Evolutionary conservation across 2,329 filamentous ascomycete genomes (phyloP).

Genomic region (Fusarium dimerum): DNA sequence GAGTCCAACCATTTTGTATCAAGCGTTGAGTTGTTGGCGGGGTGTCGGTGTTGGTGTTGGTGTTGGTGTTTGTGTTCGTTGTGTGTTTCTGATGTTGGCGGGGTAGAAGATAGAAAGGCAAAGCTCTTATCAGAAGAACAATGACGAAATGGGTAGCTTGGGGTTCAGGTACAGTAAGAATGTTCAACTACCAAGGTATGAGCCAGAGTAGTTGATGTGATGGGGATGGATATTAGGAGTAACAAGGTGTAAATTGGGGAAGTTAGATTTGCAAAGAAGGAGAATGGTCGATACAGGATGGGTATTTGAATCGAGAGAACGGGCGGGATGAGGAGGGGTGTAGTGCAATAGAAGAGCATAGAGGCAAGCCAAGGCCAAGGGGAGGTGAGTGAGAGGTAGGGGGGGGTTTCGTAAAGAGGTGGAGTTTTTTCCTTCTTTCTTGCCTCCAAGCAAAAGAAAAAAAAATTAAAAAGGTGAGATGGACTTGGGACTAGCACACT

Average conservation of each 20-base stretch:
- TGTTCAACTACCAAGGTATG: background rate
- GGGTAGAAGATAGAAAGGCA: constrained; percentile 33
- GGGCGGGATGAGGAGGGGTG: background rate
- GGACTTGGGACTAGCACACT: too few relatives aligned
- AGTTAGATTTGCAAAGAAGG: background rate
- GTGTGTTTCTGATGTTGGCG: constrained; percentile 28
- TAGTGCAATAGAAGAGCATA: background rate
- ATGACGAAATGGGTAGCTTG: background rate
- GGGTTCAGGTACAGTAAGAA: background rate
- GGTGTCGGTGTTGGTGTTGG: constrained; percentile 31
- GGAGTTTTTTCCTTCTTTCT: too few relatives aligned
- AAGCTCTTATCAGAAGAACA: background rate
- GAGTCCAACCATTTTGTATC: constrained; percentile 50
- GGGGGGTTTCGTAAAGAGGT: too few relatives aligned
- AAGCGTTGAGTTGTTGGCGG: constrained; percentile 36
- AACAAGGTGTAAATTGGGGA: too few relatives aligned
- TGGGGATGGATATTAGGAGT: too few relatives aligned
- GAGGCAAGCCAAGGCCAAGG: background rate
- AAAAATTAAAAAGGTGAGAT: too few relatives aligned
- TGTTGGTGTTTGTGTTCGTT: constrained; percentile 3
- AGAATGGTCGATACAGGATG: background rate
- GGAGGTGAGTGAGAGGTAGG: background rate
- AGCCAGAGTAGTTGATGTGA: background rate
- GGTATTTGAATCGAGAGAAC: background rate
- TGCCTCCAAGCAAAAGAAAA: too few relatives aligned